These are phyloP conservation scores for Cladophialophora psammophila DNA, from an alignment of 2,329 filamentous ascomycete genomes.

Conservation along the genomic window DNA sequence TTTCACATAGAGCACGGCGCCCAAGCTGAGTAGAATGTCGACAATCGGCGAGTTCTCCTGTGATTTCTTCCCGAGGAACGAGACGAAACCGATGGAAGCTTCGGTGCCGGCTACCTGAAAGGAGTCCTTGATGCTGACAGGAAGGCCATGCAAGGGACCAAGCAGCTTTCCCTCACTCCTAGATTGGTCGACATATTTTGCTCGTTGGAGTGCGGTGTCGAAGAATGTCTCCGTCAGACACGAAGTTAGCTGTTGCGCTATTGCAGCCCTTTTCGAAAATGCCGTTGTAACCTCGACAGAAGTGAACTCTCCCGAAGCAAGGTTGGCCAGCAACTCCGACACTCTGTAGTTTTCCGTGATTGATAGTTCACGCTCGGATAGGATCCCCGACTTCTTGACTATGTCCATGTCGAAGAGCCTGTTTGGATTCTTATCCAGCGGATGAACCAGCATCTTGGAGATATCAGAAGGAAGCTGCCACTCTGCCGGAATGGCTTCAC, in stretches of 20 bases:
- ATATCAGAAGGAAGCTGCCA: slow-evolving; percentile 42
- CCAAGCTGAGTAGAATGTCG: slow-evolving; percentile 51
- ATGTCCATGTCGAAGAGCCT: slow-evolving; percentile 45
- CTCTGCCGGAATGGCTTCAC: slow-evolving; percentile 40
- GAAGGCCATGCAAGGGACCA: slow-evolving; percentile 46
- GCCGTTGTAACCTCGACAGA: slow-evolving; percentile 40
- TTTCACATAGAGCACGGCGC: slow-evolving; percentile 56
- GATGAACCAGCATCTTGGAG: slow-evolving; percentile 25
- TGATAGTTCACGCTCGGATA: slow-evolving; percentile 53
- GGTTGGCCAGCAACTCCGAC: slow-evolving; percentile 44
- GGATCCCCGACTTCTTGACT: slow-evolving; percentile 52
- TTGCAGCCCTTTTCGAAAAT: slow-evolving; percentile 42
- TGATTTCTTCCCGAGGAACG: slow-evolving; percentile 44
- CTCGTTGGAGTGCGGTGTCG: slow-evolving; percentile 40
- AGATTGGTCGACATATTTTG: slow-evolving; percentile 41
- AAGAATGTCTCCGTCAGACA: slow-evolving; percentile 46
- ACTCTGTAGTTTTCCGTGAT: slow-evolving; percentile 61
- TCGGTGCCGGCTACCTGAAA: slow-evolving; percentile 42
- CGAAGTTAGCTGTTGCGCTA: slow-evolving; percentile 41
- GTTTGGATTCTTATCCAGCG: slow-evolving; percentile 36
- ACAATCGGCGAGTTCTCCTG: slow-evolving; percentile 42
- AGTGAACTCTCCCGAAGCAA: slow-evolving; percentile 36
- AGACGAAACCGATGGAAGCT: slow-evolving; percentile 47
- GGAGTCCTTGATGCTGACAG: slow-evolving; percentile 46
- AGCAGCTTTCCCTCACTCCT: slow-evolving; percentile 40